Evolutionary conservation across 768 basidiomycete species (phyloP).

Genomic region (Suillus spraguei): DNA sequence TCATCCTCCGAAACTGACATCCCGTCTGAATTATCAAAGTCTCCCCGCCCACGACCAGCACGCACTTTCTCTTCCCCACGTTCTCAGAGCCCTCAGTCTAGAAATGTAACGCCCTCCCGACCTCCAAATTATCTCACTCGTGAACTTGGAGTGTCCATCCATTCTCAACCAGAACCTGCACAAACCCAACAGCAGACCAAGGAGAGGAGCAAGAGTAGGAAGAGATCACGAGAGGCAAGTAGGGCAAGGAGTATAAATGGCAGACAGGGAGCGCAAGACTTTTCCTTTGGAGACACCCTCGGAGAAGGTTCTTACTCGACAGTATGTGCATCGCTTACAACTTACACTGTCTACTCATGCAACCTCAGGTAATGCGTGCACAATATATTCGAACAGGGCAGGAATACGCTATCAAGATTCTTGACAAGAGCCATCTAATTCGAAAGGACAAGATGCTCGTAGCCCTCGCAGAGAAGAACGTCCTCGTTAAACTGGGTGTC

Average conservation of each 20-base stretch:
- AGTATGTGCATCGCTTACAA: conserved; percentile 43
- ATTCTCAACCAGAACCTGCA: conserved; percentile 16
- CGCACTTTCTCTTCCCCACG: conserved; percentile 69
- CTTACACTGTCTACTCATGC: conserved; percentile 15
- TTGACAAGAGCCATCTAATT: conserved; percentile 83
- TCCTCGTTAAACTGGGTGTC: conserved; percentile 62
- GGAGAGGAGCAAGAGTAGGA: conserved; percentile 43
- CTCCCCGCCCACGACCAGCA: conserved; percentile 54
- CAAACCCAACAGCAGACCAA: conserved; percentile 22
- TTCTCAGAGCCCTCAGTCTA: conserved; percentile 52
- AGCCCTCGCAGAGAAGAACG: conserved; percentile 80
- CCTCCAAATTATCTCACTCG: conserved; percentile 62
- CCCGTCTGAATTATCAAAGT: conserved; percentile 41
- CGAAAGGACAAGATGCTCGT: conserved; percentile 78
- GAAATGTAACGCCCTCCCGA: conserved; percentile 35
- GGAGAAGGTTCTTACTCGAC: conserved; percentile 86
- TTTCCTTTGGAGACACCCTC: conserved; percentile 70
- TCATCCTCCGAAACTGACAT: conserved; percentile 59
- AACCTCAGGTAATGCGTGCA: conserved; percentile 57
- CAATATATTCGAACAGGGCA: conserved; percentile 57
- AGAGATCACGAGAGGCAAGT: conserved; percentile 34
- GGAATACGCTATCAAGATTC: conserved; percentile 75
- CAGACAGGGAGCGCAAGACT: conserved; percentile 57
- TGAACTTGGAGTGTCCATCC: conserved; percentile 47
- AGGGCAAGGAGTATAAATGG: conserved; percentile 50